Base-by-base conservation (phyloP, 495 filamentous ascomycete genomes). In the Geoglossum glabrum region DNA sequence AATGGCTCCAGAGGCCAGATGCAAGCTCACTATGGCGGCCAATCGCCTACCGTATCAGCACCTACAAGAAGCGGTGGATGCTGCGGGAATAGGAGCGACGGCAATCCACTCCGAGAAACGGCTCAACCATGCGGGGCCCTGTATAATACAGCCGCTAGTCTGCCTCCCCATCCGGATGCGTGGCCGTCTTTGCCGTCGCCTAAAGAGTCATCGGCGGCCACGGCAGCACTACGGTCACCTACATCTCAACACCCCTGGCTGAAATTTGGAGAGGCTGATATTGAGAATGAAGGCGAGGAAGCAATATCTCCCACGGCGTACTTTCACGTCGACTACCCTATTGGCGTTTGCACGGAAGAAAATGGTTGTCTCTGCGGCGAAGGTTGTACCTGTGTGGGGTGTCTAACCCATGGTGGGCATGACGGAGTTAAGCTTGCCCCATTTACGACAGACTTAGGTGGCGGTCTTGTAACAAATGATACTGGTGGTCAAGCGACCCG, bases 351-450 rank as follows among this genome's bases (percentile, higher is more conserved):
- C 55, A 68, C 72, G 7, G 65, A 74, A 57, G 55, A 68, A 19
- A 71, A 71, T 10, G 73, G 65, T 31, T 78, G 75, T 57, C 70
- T 69, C 57, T 78, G 75, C 43, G 73, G 73, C 27, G 71, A 68
- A 52, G 71, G 72, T 34, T 78, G 75, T 59, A 68, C 59, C 57
- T 78, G 75, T 57, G 58, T 72, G n/a, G 75, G 75, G 11, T 77
- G 74, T 58, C 65, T 74, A 9, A 75, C 73, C 2, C 75, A 78
- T 56, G 70, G 63, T 47, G 74, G 74, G 47, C 74, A 76, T 58
- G 54, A 56, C 17, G 38, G 54, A 1, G 31, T 45, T 56, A 25
- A 15, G 21, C 31, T 56, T 38, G 10, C 54, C 23, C 30, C 6
- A 27, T 56, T 30, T 56, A 7, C 54, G 6, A 4, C 28, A 17